Base-by-base conservation (phyloP, 768 basidiomycete genomes). In the Pleurotus citrinopileatus region DNA sequence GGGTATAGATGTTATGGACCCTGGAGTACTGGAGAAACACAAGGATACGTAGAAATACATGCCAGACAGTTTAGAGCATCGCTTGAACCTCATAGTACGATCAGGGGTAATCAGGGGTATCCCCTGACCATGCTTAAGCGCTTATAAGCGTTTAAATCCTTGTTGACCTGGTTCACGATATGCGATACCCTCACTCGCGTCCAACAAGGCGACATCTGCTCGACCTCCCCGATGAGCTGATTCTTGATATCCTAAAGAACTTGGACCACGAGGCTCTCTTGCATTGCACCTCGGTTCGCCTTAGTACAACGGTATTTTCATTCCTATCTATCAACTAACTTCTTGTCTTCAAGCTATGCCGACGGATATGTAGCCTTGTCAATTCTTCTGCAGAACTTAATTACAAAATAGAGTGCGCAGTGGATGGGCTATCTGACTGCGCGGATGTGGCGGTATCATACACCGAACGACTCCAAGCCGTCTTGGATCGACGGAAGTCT, bases 1-100 rank as follows among this genome's bases (percentile, higher is more conserved):
- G 71, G 78, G 78, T 6, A 69, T 80, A 37, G 74, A 80, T 61
- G 73, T 78, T 4, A 76, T 73, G 67, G 75, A 78, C 50, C 67
- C 67, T 3, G 34, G 48, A 36, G 66, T 48, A 40, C 44, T 63
- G 19, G 65, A 60, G 38, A 59, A 60, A 38, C 17, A 38, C 25
- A 23, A n/a, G 25, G 45, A 42, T n/a, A n/a, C n/a, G n/a, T n/a
- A n/a, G n/a, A n/a, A n/a, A n/a, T n/a, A n/a, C n/a, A n/a, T n/a
- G n/a, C n/a, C n/a, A n/a, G n/a, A n/a, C n/a, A n/a, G n/a, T n/a
- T n/a, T n/a, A n/a, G n/a, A n/a, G n/a, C n/a, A n/a, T n/a, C n/a
- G n/a, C n/a, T n/a, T n/a, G n/a, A n/a, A n/a, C n/a, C n/a, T n/a
- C n/a, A n/a, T n/a, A n/a, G n/a, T n/a, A n/a, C n/a, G n/a, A n/a